These are phyloP conservation scores for Zygoascus tannicola DNA, from an alignment of 805 yeast species.

Conservation along the genomic window DNA sequence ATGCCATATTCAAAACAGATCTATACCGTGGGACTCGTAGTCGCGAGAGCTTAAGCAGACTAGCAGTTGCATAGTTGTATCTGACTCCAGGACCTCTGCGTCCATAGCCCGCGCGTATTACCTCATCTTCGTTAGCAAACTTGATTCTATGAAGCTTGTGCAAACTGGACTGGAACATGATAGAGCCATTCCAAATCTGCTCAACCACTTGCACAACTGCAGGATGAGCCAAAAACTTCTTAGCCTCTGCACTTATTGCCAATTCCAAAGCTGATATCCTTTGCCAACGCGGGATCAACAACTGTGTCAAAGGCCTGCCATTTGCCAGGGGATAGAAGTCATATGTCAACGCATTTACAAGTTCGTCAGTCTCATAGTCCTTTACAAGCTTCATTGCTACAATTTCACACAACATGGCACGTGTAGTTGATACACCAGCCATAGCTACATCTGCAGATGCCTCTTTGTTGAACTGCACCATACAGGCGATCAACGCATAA, in stretches of 20 bases:
- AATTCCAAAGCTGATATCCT: constrained; percentile 41
- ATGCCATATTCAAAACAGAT: constrained; percentile 24
- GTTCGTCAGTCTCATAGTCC: constrained; percentile 34
- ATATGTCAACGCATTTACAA: constrained; percentile 39
- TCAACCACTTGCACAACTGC: constrained; percentile 38
- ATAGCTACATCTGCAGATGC: constrained; percentile 24
- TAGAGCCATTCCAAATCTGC: constrained; percentile 44
- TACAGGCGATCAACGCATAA: constrained; percentile 32
- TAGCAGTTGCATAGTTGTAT: constrained; percentile 28
- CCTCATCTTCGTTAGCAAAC: constrained; percentile 22
- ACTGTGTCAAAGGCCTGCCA: constrained; percentile 20
- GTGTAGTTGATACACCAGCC: constrained; percentile 32
- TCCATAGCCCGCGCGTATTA: constrained; percentile 20
- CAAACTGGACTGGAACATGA: constrained; percentile 33
- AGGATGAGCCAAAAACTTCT: constrained; percentile 44
- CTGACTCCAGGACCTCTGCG: constrained; percentile 28
- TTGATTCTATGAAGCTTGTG: constrained; percentile 28
- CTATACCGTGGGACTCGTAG: constrained; percentile 33
- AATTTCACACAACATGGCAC: constrained; percentile 45
- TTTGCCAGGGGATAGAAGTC: constrained; percentile 39
- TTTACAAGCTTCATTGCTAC: constrained; percentile 41
- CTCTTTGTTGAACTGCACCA: constrained; percentile 31
- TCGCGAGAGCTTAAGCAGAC: constrained; percentile 30
- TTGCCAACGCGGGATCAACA: constrained; percentile 29
- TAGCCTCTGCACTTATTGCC: constrained; percentile 44